Conservation (phyloP, 2,329 filamentous ascomycete genomes). For the Botrytis byssoidea region DNA sequence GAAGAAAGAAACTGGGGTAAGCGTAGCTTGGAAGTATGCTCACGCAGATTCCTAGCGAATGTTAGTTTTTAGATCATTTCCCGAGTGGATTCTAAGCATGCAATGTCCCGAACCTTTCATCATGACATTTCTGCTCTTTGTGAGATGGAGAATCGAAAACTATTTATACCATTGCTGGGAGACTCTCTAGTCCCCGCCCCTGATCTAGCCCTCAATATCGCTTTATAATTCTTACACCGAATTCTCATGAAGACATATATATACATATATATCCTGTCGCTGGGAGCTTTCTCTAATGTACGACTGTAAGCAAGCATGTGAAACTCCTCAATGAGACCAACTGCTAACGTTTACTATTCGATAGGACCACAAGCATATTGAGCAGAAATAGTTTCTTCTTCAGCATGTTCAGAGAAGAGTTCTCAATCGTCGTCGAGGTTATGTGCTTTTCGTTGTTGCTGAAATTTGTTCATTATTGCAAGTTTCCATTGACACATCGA, state of each 20-base stretch:
- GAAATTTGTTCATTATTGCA: fast-evolving
- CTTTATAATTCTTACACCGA: neutral
- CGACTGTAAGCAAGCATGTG: no score
- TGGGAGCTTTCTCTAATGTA: neutral
- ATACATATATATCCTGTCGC: neutral
- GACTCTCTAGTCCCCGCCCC: no score
- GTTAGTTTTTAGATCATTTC: no score
- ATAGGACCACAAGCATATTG: neutral
- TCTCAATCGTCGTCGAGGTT: neutral
- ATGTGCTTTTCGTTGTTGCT: neutral
- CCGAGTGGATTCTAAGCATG: no score
- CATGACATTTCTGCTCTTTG: no score
- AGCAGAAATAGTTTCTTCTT: neutral
- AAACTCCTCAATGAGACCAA: fast-evolving
- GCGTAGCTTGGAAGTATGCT: neutral
- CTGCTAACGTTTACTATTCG: fast-evolving
- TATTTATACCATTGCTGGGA: no score
- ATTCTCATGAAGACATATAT: neutral
- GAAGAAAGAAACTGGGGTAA: no score
- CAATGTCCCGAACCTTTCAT: no score
- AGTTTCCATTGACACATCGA: neutral
- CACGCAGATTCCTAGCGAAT: no score
- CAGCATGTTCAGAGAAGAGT: neutral
- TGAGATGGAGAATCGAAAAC: neutral
- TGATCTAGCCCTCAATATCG: fast-evolving